These are phyloP conservation scores for Cercospora sp. DNA, from an alignment of 2,329 filamentous ascomycete species.

Conservation along the genomic window DNA sequence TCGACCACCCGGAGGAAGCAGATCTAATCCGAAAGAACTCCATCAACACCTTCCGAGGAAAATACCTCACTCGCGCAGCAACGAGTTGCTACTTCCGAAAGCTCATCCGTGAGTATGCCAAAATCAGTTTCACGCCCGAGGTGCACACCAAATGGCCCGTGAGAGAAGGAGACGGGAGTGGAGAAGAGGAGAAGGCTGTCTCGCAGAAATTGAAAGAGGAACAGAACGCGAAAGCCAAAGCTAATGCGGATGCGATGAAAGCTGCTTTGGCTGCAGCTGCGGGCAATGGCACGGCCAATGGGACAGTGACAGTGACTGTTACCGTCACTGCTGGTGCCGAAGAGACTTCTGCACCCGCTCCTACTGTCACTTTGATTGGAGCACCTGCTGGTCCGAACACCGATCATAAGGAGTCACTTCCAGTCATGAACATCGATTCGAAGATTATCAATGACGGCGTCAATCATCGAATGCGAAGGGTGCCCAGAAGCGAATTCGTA, in stretches of 20 bases:
- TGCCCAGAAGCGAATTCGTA: neutral
- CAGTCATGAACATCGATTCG: neutral
- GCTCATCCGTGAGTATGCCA: slow-evolving; percentile 31
- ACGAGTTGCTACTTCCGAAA: slow-evolving; percentile 37
- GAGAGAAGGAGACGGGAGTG: neutral
- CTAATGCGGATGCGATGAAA: neutral
- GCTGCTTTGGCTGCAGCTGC: neutral
- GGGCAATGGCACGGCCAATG: too few relatives aligned
- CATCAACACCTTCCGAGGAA: slow-evolving; percentile 30
- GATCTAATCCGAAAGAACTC: slow-evolving; percentile 33
- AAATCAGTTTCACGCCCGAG: slow-evolving; percentile 32
- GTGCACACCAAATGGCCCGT: neutral
- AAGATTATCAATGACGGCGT: neutral
- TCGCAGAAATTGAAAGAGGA: neutral
- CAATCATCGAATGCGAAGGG: neutral
- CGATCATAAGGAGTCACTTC: neutral
- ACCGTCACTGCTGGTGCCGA: neutral
- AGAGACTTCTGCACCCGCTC: neutral
- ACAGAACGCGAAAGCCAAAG: neutral
- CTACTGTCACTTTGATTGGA: neutral
- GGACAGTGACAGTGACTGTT: neutral
- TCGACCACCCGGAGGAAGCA: slow-evolving; percentile 28
- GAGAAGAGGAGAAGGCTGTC: neutral
- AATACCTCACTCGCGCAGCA: slow-evolving; percentile 35
- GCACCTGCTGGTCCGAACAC: neutral